Evolutionary conservation across 768 basidiomycete genomes (phyloP), one percentile per base, ranked within the genome.

Genomic region (Rhodotorula babjevae): DNA sequence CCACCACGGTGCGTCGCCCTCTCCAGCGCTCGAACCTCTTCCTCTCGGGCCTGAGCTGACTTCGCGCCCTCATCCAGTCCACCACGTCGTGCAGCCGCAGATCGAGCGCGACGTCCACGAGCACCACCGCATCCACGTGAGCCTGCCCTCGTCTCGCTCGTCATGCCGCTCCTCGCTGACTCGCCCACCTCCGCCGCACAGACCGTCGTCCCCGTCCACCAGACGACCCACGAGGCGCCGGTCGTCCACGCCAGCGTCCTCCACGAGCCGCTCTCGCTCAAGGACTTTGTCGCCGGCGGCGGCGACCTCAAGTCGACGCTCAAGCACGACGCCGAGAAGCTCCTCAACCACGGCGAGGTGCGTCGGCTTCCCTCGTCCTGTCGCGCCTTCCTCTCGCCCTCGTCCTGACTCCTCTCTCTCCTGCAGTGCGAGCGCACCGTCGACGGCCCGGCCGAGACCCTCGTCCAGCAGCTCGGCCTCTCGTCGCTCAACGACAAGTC

Each of bases 21-120:
- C 36, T 36, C 36, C 36, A n/a, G n/a, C n/a, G n/a, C 36, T 36
- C 36, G 36, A 5, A 5, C 36, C 36, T 5, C 36, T 36, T 36
- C n/a, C n/a, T 36, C 9, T 36, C 36, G 36, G 9, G 36, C 36
- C 36, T 9, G 36, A 36, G 9, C 36, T 36, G 36, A 36, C 36
- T 9, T 36, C 9, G 36, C 36, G 4, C 36, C 36, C 36, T 36
- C 36, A 9, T 36, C 36, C 9, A 36, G 50, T 52, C 1, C 80
- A 81, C 46, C 78, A 78, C 73, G 68, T 78, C 58, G 74, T 80
- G 61, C 72, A 73, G 72, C 82, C 82, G 33, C 79, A 81, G 69
- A 82, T 83, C 67, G 81, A 82, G 76, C 76, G 79, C 31, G 82
- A 83, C 77, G 81, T 80, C 46, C 75, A 81, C 75, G 79, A 79